Base-by-base conservation (phyloP, 2,329 filamentous ascomycete species). In the Calonectria leucothoes region DNA sequence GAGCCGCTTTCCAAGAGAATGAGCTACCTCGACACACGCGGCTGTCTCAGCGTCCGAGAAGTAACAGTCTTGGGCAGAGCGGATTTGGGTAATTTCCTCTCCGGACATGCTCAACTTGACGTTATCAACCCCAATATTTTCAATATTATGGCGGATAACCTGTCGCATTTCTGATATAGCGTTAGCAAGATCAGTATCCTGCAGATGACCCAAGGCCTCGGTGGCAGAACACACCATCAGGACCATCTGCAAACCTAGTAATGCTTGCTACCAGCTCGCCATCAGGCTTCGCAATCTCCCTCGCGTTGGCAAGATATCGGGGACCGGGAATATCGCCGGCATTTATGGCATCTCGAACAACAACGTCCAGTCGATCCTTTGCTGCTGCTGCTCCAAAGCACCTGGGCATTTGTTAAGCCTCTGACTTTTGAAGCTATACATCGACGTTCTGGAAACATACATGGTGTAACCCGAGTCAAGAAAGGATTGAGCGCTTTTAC, bases 391-490 rank as follows among this genome's bases (percentile, higher is more conserved):
- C 73, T 17, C 75, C 71, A 15, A 75, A 76, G n/a, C 73, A 75
- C 71, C 73, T 75, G 14, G 8, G 31, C 25, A 2, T 7, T 3
- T 14, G 25, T 3, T 52, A 20, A 52, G 23, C 5, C 49, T 10
- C 14, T 17, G 7, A 17, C 2, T 25, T 3, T 51, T 14, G 17
- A 31, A 6, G n/a, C 15, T 8, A 33, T 23, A 25, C 6, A 8
- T 17, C 20, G 3, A 12, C 4, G 20, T 6, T 6, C 65, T 23
- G 8, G 7, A n/a, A 11, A 65, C 45, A 2, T 66, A 76, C 73
- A 76, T 76, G 10, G 75, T 75, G 29, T 75, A 76, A n/a, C 75
- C 73, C 0, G 71, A 75, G 23, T 76, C 75, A 6, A 76, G 63
- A 11, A 74, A 76, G n/a, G 66, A 74, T 23, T 75, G 71, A 0